phyloP scores from a whole-genome alignment of 139 green algal genomes.

The Chlorella vulgaris region DNA sequence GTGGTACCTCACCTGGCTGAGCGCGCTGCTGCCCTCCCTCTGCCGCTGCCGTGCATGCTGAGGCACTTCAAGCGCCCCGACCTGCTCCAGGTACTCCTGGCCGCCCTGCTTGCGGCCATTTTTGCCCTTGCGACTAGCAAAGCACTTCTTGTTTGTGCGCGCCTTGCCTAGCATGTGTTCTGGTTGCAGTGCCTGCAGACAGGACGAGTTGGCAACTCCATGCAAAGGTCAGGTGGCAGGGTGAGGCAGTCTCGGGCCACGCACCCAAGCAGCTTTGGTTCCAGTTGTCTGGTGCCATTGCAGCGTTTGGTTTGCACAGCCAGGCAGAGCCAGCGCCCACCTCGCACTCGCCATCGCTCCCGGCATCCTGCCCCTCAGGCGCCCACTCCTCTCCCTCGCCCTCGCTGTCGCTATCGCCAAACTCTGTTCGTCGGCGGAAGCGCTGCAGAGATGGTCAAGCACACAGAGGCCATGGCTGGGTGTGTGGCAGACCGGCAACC shows the following conservation, averaged over 20 bases:
- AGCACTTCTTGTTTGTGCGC: too few relatives aligned
- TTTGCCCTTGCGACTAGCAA: slow-evolving; percentile 1
- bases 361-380: neutral
- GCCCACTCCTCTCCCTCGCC: slow-evolving; percentile 20
- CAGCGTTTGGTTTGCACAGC: too few relatives aligned
- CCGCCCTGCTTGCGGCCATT: slow-evolving; percentile 18
- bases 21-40: neutral
- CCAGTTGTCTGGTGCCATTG: too few relatives aligned
- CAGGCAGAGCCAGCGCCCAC: neutral
- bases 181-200: neutral
- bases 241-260: too few relatives aligned
- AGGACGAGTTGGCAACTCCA: too few relatives aligned
- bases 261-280: too few relatives aligned
- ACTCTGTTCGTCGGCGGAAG: slow-evolving; percentile 22
- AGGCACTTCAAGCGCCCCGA: slow-evolving; percentile 32
- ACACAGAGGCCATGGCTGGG: too few relatives aligned
- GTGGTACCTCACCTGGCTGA: neutral
- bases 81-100: slow-evolving; percentile 12
- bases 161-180: neutral
- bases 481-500: too few relatives aligned
- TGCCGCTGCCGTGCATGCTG: slow-evolving; percentile 12
- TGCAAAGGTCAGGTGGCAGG: too few relatives aligned
- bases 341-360: neutral
- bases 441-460: neutral
- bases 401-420: slow-evolving; percentile 36